A percentile compares a stretch with the other conserved stretches of the same genome.
These are phyloP conservation scores for Xanthoconium separans DNA, from an alignment of 1,284 basidiomycete genomes.

Conservation along the genomic window DNA sequence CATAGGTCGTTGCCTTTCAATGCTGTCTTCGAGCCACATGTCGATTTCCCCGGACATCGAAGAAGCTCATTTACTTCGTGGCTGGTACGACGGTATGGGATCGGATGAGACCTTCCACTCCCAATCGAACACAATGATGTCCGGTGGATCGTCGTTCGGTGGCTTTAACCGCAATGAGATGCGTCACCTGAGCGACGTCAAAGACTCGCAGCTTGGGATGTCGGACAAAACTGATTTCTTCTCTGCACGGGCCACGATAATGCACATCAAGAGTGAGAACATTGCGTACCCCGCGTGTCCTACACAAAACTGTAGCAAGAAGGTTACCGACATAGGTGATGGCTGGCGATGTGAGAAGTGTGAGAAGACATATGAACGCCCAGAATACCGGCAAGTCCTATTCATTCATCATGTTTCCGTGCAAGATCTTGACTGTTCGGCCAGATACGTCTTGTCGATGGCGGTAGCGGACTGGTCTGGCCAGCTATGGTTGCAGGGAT, in stretches of 20 bases:
- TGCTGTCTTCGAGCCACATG: constrained; percentile 71
- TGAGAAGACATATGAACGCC: constrained; percentile 67
- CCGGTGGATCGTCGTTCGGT: constrained; percentile 39
- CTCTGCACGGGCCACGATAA: constrained; percentile 79
- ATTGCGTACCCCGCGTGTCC: constrained; percentile 92
- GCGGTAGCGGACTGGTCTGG: constrained; percentile 89
- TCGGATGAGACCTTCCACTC: constrained; percentile 65
- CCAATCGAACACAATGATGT: constrained; percentile 51
- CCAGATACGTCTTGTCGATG: constrained; percentile 87
- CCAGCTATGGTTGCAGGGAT: constrained; percentile 92
- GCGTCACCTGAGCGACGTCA: constrained; percentile 80
- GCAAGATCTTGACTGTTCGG: background rate
- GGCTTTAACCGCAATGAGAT: constrained; percentile 70
- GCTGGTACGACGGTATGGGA: constrained; percentile 87
- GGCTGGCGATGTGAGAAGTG: constrained; percentile 97
- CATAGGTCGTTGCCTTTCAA: constrained; percentile 75
- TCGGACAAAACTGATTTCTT: constrained; percentile 85
- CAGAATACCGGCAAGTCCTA: constrained; percentile 73
- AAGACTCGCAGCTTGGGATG: constrained; percentile 76
- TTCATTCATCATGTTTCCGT: background rate
- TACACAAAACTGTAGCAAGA: constrained; percentile 85
- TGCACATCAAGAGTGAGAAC: constrained; percentile 87
- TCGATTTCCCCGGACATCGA: constrained; percentile 85
- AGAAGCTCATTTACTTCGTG: constrained; percentile 83
- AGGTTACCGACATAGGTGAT: constrained; percentile 71